These are phyloP conservation scores for Sphaerostilbella broomeana DNA, from an alignment of 2,329 filamentous ascomycete genomes.

Conservation along the genomic window DNA sequence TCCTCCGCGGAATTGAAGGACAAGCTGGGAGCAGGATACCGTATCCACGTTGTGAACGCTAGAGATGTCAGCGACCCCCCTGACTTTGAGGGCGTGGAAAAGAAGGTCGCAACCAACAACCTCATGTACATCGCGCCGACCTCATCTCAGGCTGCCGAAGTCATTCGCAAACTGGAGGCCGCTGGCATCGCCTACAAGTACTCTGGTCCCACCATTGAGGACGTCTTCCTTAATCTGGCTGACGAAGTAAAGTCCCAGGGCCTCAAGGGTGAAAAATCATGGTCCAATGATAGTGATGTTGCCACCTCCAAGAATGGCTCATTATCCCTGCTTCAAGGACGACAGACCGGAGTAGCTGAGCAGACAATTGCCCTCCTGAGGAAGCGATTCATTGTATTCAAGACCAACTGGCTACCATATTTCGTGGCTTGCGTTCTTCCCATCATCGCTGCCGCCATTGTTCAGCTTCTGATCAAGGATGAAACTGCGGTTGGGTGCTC, in stretches of 20 bases:
- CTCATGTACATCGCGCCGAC: conserved; percentile 62
- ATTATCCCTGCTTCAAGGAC: conserved; percentile 42
- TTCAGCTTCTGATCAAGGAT: conserved; percentile 62
- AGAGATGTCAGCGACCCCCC: conserved; percentile 35
- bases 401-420: conserved; percentile 55
- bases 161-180: conserved; percentile 60
- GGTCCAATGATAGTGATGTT: background rate
- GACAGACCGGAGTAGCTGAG: conserved; percentile 48
- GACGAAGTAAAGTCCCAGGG: conserved; percentile 32
- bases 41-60: conserved; percentile 22
- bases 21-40: conserved; percentile 45
- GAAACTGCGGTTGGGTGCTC: conserved; percentile 45
- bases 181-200: conserved; percentile 60
- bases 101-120: conserved; percentile 56
- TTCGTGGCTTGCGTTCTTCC: conserved; percentile 67
- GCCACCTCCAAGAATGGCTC: background rate
- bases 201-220: conserved; percentile 63
- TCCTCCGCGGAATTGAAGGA: conserved; percentile 64
- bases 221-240: conserved; percentile 63
- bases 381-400: conserved; percentile 59
- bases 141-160: conserved; percentile 59
- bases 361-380: conserved; percentile 58
- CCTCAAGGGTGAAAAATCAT: conserved; percentile 6
- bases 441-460: conserved; percentile 65
- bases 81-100: conserved; percentile 46